A percentile compares a stretch with the other conserved stretches of the same genome.
phyloP scores from a whole-genome alignment of 306 rosid genomes.

The Rosa chinensis region DNA sequence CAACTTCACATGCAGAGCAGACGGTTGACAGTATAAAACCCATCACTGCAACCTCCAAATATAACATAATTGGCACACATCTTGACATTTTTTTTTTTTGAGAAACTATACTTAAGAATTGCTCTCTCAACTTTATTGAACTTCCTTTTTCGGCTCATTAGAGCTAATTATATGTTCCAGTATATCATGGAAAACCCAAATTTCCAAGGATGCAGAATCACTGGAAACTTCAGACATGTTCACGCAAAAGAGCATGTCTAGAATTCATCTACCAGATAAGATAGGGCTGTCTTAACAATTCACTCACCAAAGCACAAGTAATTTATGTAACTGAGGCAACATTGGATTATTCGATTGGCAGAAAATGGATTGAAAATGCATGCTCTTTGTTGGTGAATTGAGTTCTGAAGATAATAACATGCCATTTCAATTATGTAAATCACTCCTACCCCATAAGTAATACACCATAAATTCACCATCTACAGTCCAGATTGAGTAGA shows the following conservation, averaged over 20 bases:
- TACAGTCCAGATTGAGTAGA: neutral
- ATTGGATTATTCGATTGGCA: neutral
- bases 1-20: neutral
- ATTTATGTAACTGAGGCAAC: neutral
- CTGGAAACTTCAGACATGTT: neutral
- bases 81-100: neutral
- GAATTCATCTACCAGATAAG: neutral
- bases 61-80: neutral
- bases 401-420: neutral
- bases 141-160: neutral
- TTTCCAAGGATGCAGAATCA: slow-evolving; percentile 5
- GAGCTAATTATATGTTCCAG: neutral
- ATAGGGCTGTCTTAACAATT: neutral
- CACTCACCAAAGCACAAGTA: neutral
- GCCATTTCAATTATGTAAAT: neutral
- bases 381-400: neutral
- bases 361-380: neutral
- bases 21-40: neutral
- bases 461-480: neutral
- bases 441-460: neutral
- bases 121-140: neutral
- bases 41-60: neutral
- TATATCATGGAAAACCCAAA: neutral
- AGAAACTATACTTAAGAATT: neutral
- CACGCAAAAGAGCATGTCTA: neutral